phyloP scores from a whole-genome alignment of 2,329 filamentous ascomycete species.

The Alternaria rosae region DNA sequence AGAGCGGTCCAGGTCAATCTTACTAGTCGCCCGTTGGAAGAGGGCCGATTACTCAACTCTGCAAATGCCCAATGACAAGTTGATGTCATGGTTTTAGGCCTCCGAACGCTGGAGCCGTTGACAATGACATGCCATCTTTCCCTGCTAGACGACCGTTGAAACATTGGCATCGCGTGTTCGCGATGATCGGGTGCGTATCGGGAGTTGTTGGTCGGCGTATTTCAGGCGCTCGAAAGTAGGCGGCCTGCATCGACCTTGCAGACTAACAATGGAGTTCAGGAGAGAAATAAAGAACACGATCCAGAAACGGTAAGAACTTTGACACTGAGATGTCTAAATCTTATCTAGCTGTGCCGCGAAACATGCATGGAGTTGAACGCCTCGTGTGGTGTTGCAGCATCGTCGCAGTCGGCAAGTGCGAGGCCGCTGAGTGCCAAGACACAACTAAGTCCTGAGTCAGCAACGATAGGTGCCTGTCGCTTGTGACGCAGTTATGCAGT shows the following conservation, averaged over 20 bases:
- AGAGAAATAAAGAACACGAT: background rate
- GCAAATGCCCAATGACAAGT: background rate
- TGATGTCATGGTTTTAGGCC: background rate
- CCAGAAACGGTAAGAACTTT: background rate
- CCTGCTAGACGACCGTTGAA: constrained; percentile 4
- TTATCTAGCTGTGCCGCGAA: background rate
- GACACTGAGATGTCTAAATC: background rate
- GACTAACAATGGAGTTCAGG: background rate
- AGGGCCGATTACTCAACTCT: constrained; percentile 3
- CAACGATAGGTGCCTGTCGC: constrained; percentile 10
- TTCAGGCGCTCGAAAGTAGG: background rate
- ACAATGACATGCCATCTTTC: background rate
- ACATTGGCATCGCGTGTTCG: background rate
- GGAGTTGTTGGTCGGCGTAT: background rate
- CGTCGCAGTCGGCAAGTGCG: background rate
- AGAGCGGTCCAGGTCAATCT: background rate
- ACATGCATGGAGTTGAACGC: background rate
- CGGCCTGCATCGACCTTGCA: constrained; percentile 1
- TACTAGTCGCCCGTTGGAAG: constrained; percentile 2
- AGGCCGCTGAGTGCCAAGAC: constrained; percentile 12
- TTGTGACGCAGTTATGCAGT: constrained; percentile 10
- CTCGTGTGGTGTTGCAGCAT: constrained; percentile 1
- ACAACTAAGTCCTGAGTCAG: constrained; percentile 3
- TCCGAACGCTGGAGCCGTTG: background rate
- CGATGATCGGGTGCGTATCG: background rate